A percentile compares a stretch with the other conserved stretches of the same genome.
phyloP scores from a whole-genome alignment of 2,329 filamentous ascomycete species.

The Paecilomyces sp. region DNA sequence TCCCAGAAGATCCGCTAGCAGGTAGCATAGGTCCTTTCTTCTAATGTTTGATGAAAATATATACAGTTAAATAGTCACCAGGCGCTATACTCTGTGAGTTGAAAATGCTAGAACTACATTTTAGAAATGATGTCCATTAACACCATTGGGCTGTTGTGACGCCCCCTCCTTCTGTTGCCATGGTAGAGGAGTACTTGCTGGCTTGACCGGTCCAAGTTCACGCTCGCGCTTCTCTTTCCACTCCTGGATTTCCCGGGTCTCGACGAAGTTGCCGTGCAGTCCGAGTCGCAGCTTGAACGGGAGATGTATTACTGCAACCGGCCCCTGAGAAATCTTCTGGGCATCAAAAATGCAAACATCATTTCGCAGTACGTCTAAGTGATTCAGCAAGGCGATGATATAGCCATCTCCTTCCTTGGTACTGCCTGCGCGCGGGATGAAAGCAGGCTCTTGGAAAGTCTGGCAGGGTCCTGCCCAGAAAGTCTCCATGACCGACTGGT shows the following conservation, averaged over 20 bases:
- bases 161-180: background rate
- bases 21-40: background rate
- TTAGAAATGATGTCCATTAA: background rate
- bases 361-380: constrained; percentile 32
- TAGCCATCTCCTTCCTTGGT: constrained; percentile 25
- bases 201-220: background rate
- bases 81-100: background rate
- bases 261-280: constrained; percentile 25
- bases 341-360: constrained; percentile 30
- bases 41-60: background rate
- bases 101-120: background rate
- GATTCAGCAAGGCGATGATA: constrained; percentile 22
- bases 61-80: background rate
- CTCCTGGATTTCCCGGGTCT: background rate
- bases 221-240: background rate
- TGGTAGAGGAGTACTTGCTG: background rate
- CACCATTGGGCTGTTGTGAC: background rate
- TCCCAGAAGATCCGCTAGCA: background rate
- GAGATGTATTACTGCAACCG: constrained; percentile 23
- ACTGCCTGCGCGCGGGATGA: constrained; percentile 14
- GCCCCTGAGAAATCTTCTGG: constrained; percentile 16
- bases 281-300: constrained; percentile 25
- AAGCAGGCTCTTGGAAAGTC: constrained; percentile 23
- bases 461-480: constrained; percentile 19
- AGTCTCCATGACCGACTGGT: constrained; percentile 9